These are phyloP conservation scores for Vanderwaltozyma verrucispora DNA, from an alignment of 805 yeast species.

Conservation along the genomic window DNA sequence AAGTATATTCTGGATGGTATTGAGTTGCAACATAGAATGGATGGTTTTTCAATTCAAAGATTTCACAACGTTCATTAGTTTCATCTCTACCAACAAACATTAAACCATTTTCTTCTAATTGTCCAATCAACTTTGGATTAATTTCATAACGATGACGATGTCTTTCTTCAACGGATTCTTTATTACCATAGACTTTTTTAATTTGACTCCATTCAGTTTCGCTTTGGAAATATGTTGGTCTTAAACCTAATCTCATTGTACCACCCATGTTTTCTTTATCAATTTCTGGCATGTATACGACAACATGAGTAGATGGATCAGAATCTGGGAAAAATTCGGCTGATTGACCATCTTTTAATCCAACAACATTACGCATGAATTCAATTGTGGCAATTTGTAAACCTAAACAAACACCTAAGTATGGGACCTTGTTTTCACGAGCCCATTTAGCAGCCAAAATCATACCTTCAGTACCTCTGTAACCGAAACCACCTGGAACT, in stretches of 20 bases:
- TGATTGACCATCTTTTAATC: conserved; percentile 58
- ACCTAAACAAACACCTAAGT: conserved; percentile 94
- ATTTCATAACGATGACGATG: conserved; percentile 98
- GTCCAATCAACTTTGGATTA: conserved; percentile 68
- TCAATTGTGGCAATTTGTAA: conserved; percentile 96
- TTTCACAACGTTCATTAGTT: conserved; percentile 84
- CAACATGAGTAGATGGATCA: conserved; percentile 52
- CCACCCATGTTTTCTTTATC: conserved; percentile 96
- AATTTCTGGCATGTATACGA: conserved; percentile 97
- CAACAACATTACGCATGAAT: conserved; percentile 72
- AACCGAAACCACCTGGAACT: conserved; percentile 98
- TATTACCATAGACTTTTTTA: conserved; percentile 68
- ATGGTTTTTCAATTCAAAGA: conserved; percentile 75
- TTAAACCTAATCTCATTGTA: conserved; percentile 95
- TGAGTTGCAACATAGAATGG: conserved; percentile 93
- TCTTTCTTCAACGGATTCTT: conserved; percentile 69
- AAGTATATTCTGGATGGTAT: conserved; percentile 96
- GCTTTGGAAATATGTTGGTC: conserved; percentile 72
- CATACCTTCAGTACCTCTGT: conserved; percentile 98
- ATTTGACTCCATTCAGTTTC: conserved; percentile 59
- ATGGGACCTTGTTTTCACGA: conserved; percentile 90
- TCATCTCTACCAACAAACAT: conserved; percentile 92
- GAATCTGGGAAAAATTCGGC: conserved; percentile 68
- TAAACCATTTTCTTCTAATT: conserved; percentile 70
- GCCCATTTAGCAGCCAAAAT: conserved; percentile 95